These are phyloP conservation scores for Leishmania tarentolae DNA, from an alignment of 208 protist species.

Conservation along the genomic window DNA sequence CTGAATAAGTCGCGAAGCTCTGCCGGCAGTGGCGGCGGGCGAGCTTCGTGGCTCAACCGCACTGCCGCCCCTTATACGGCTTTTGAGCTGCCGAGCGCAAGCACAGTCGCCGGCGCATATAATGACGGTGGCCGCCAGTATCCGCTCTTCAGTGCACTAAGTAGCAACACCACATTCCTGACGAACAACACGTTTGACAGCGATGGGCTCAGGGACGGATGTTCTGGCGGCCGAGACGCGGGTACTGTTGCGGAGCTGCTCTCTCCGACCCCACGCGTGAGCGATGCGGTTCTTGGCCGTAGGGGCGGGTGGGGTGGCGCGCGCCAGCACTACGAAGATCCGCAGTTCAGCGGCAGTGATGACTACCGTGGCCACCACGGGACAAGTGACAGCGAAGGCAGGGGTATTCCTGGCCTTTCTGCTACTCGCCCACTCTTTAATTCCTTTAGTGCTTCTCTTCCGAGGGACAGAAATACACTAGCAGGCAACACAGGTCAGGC, in stretches of 20 bases:
- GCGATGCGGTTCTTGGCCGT: background rate
- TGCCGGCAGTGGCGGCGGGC: background rate
- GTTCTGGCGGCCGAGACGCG: background rate
- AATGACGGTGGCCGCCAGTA: background rate
- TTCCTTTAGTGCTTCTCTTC: conserved; percentile 18
- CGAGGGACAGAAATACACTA: conserved; percentile 16
- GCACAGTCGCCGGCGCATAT: background rate
- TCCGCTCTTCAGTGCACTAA: background rate
- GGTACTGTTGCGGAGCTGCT: conserved; percentile 6
- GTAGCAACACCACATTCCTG: conserved; percentile 29
- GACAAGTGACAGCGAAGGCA: conserved; percentile 1
- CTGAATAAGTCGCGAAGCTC: conserved; percentile 18
- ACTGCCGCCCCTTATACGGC: conserved; percentile 13
- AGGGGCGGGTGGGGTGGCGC: background rate
- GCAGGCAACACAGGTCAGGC: conserved; percentile 16
- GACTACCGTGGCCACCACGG: background rate
- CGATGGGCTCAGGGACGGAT: conserved; percentile 8
- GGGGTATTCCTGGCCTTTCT: conserved; percentile 11
- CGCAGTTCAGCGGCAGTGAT: background rate
- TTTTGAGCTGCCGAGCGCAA: background rate
- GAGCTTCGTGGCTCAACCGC: conserved; percentile 2
- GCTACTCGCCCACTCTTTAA: conserved; percentile 29
- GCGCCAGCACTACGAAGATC: conserved; percentile 8
- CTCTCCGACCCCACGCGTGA: conserved; percentile 22
- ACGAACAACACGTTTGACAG: conserved; percentile 29